These are phyloP conservation scores for Phlyctochytrium planicorne DNA, from an alignment of 192 early-diverging fungal genomes.

Conservation along the genomic window DNA sequence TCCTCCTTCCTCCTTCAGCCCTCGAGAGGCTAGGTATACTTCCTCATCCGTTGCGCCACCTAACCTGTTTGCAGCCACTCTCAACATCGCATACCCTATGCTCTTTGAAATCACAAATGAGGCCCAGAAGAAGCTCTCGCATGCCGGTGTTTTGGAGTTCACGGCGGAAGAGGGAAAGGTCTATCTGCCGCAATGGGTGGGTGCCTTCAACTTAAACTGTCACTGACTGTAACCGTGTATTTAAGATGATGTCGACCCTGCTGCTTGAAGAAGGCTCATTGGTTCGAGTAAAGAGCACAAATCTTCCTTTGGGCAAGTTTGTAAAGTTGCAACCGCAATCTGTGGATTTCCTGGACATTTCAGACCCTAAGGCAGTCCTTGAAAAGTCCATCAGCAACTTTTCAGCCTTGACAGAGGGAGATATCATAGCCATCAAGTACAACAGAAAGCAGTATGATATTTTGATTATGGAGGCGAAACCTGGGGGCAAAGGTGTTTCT, in stretches of 20 bases:
- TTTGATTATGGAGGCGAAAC: conserved; percentile 85
- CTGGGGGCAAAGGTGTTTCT: conserved; percentile 76
- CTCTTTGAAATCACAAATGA: conserved; percentile 78
- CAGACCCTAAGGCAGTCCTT: conserved; percentile 94
- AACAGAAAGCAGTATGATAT: conserved; percentile 86
- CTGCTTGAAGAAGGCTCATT: conserved; percentile 71
- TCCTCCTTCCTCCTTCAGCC: conserved; percentile 76
- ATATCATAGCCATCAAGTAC: conserved; percentile 91
- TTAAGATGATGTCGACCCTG: conserved; percentile 91
- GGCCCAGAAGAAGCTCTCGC: conserved; percentile 57
- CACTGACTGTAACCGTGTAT: conserved; percentile 8
- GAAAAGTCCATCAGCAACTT: conserved; percentile 93
- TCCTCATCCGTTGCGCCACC: background rate
- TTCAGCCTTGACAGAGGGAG: conserved; percentile 86
- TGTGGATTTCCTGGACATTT: conserved; percentile 93
- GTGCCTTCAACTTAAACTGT: background rate
- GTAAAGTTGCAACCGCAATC: conserved; percentile 98
- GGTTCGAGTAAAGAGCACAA: conserved; percentile 74
- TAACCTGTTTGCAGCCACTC: conserved; percentile 44
- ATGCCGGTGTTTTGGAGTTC: conserved; percentile 98
- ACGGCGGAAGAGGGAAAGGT: conserved; percentile 94
- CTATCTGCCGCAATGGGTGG: conserved; percentile 95
- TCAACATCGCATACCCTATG: conserved; percentile 91
- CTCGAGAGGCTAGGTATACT: conserved; percentile 63
- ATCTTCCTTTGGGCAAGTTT: conserved; percentile 78